These are phyloP conservation scores for Kuraishia cidri DNA, from an alignment of 805 yeast species.

Conservation along the genomic window DNA sequence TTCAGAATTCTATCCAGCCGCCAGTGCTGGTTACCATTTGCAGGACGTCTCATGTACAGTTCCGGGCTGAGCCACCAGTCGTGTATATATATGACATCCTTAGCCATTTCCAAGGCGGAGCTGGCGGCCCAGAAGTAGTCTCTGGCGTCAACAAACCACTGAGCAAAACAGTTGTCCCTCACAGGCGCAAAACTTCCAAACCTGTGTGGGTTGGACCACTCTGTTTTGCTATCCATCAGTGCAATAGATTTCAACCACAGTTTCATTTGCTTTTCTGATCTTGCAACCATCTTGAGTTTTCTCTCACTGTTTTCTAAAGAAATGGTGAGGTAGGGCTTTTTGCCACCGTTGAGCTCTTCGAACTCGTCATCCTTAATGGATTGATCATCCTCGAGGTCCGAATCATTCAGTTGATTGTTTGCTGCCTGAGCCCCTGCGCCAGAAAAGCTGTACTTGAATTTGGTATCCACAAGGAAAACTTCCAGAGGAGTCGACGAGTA, in stretches of 20 bases:
- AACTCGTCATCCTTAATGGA: slow-evolving; percentile 19
- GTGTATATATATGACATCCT: slow-evolving; percentile 87
- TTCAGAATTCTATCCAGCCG: slow-evolving; percentile 83
- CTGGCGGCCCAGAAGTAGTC: slow-evolving; percentile 97
- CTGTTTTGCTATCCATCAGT: slow-evolving; percentile 55
- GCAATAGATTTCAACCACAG: slow-evolving; percentile 72
- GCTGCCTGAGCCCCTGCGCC: slow-evolving; percentile 11
- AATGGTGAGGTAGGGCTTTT: slow-evolving; percentile 41
- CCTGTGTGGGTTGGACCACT: slow-evolving; percentile 69
- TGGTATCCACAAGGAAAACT: slow-evolving; percentile 79
- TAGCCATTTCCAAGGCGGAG: slow-evolving; percentile 86
- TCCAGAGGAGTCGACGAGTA: slow-evolving; percentile 84
- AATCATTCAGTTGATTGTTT: slow-evolving; percentile 6
- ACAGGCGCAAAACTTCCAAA: slow-evolving; percentile 93
- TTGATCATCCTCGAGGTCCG: slow-evolving; percentile 7
- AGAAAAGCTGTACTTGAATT: slow-evolving; percentile 50
- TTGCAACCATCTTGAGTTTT: slow-evolving; percentile 63
- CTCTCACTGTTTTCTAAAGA: slow-evolving; percentile 70
- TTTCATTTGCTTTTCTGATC: slow-evolving; percentile 52
- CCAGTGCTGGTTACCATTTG: slow-evolving; percentile 91
- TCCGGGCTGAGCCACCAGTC: slow-evolving; percentile 99
- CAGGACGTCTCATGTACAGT: slow-evolving; percentile 85
- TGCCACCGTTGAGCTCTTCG: slow-evolving; percentile 17
- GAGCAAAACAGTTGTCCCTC: slow-evolving; percentile 77
- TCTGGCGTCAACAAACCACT: slow-evolving; percentile 90